These are phyloP conservation scores for Fusarium verticillioides DNA, from an alignment of 2,329 filamentous ascomycete species.

Conservation along the genomic window DNA sequence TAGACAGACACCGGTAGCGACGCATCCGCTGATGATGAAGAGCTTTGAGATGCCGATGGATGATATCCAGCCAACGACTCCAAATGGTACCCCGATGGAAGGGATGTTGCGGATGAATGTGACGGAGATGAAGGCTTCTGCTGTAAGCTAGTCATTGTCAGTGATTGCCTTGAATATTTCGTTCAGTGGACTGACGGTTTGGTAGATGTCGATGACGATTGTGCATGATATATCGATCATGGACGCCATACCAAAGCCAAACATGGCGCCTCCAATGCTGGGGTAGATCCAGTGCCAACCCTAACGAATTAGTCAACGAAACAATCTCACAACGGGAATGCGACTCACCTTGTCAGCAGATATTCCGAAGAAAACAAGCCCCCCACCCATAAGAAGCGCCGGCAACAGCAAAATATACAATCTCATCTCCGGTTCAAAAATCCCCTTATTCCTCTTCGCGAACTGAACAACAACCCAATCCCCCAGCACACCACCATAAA, in stretches of 20 bases:
- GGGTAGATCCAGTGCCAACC: constrained; percentile 57
- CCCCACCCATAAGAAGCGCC: constrained; percentile 47
- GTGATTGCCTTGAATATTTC: fast-evolving
- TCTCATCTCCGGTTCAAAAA: constrained; percentile 58
- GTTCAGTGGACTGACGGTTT: constrained; percentile 1
- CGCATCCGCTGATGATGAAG: constrained; percentile 41
- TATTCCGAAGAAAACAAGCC: constrained; percentile 52
- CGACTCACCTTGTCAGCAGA: constrained; percentile 46
- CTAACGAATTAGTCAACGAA: constrained; percentile 6
- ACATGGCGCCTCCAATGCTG: constrained; percentile 50
- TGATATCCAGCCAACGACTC: constrained; percentile 45
- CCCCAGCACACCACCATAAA: constrained; percentile 53
- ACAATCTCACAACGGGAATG: too few relatives aligned
- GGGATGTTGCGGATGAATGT: constrained; percentile 48
- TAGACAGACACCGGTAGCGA: constrained; percentile 37
- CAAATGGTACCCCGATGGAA: constrained; percentile 45
- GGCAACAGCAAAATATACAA: constrained; percentile 47
- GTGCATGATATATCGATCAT: constrained; percentile 51
- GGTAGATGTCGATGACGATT: constrained; percentile 51
- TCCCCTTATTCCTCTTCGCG: constrained; percentile 51
- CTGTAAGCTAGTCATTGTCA: constrained; percentile 13
- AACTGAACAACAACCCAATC: constrained; percentile 53
- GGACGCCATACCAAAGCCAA: constrained; percentile 52
- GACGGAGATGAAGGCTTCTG: constrained; percentile 46
- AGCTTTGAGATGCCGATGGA: constrained; percentile 46